phyloP scores from a whole-genome alignment of 2,329 filamentous ascomycete genomes.

The Geoglossum cookeanum region DNA sequence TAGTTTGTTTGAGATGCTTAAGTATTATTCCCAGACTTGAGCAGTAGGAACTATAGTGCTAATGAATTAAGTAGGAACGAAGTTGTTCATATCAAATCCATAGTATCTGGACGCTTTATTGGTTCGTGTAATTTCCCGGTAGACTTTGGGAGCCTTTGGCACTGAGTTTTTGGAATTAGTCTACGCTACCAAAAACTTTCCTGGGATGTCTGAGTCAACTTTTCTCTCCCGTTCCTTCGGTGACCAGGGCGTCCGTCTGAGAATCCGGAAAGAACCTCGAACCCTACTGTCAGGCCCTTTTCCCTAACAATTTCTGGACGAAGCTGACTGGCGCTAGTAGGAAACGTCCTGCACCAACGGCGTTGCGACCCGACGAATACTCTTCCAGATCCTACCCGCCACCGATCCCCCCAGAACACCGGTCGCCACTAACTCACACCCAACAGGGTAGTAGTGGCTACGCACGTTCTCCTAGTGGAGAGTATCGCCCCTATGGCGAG shows the following conservation, averaged over 20 bases:
- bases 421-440: not conserved
- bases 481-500: not conserved
- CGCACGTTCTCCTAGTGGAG: not conserved
- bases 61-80: conserved; percentile 18
- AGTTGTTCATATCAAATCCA: conserved; percentile 31
- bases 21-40: conserved; percentile 21
- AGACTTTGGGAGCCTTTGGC: not conserved
- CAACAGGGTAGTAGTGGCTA: not conserved
- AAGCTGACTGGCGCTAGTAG: conserved; percentile 1
- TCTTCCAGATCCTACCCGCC: not conserved
- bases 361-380: conserved; percentile 4
- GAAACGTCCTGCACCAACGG: conserved; percentile 4
- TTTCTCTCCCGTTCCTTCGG: conserved; percentile 64
- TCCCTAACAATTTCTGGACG: not conserved
- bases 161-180: conserved; percentile 15
- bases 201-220: conserved; percentile 65
- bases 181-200: conserved; percentile 46
- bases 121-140: conserved; percentile 28
- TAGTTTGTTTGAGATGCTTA: conserved; percentile 53
- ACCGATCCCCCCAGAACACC: not conserved
- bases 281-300: conserved; percentile 15
- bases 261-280: conserved; percentile 66
- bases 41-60: conserved; percentile 13
- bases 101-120: conserved; percentile 48
- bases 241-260: conserved; percentile 68